Evolutionary conservation across 164 flowering plant genomes (phyloP), one percentile per base, ranked within the genome.

Genomic region (Magnolia kwangsiensis): DNA sequence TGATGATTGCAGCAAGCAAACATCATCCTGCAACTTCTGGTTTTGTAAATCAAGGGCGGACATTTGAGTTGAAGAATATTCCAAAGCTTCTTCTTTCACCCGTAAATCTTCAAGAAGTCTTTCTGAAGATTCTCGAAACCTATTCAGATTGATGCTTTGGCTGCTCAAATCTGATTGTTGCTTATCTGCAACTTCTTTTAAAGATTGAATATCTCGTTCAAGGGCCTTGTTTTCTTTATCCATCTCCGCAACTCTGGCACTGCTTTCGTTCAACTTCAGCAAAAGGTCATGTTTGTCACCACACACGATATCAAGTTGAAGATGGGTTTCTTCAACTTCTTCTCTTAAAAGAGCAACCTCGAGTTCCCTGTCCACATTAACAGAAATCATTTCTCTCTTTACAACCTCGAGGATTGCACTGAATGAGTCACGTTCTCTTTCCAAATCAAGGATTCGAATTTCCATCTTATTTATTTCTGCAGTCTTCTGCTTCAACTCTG

Each of bases 301-400:
- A 29, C 77, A 23, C 18, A 7, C 55, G 5, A n/a, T 13, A 19
- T n/a, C 24, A 6, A 70, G 55, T n/a, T 70, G 72, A 70, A 29
- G 23, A 49, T 51, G 67, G 51, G 74, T 74, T 75, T 81, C 83
- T 24, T 72, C 83, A 75, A 77, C 63, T 79, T 84, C 81, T 31
- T 77, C 73, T 70, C 79, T 80, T 49, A 91, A 76, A 77, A 58
- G 20, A 69, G 74, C 27, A 75, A 84, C 76, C 75, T 89, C 88
- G 75, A 88, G 72, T 29, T 81, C 86, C 31, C 81, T 80, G 74
- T 89, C 91, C 13, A 92, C 75, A 20, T 67, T 81, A 65, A 77
- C 78, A 69, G 87, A 70, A 58, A 91, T 81, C 24, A 88, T 10
- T 71, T 89, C 89, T 82, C 75, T 77, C 77, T 81, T 87, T 18